A percentile compares a stretch with the other conserved stretches of the same genome.
phyloP scores from a whole-genome alignment of 2,329 filamentous ascomycete species.

The Lachnellula arida region DNA sequence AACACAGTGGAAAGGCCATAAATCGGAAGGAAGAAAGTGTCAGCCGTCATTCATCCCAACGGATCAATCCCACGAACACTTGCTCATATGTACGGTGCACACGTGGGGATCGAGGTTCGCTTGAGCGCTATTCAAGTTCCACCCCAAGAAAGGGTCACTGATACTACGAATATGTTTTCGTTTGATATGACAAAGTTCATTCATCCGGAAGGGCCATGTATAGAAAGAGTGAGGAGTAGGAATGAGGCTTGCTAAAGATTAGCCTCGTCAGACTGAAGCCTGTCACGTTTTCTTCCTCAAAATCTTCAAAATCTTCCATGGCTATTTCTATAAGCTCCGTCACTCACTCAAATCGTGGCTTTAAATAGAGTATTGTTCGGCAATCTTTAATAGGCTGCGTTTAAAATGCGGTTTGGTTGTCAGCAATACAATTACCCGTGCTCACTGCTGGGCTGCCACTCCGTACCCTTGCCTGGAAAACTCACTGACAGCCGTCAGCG shows the following conservation, averaged over 20 bases:
- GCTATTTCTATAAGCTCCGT: background rate
- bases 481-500: background rate
- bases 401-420: background rate
- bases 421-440: background rate
- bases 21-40: too few species aligned
- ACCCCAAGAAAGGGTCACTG: too few species aligned
- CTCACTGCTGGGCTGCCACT: background rate
- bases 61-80: too few species aligned
- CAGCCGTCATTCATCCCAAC: too few species aligned
- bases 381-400: background rate
- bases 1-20: too few species aligned
- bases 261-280: background rate
- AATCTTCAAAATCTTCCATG: background rate
- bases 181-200: too few species aligned
- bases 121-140: too few species aligned
- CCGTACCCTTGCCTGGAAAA: background rate
- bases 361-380: background rate
- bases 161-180: too few species aligned
- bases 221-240: background rate
- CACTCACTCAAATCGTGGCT: background rate
- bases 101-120: too few species aligned
- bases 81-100: too few species aligned
- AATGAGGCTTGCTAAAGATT: background rate
- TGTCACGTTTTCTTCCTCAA: background rate
- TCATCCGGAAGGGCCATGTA: too few species aligned